phyloP scores from a whole-genome alignment of 768 basidiomycete species.

The Hericium rajendrae region DNA sequence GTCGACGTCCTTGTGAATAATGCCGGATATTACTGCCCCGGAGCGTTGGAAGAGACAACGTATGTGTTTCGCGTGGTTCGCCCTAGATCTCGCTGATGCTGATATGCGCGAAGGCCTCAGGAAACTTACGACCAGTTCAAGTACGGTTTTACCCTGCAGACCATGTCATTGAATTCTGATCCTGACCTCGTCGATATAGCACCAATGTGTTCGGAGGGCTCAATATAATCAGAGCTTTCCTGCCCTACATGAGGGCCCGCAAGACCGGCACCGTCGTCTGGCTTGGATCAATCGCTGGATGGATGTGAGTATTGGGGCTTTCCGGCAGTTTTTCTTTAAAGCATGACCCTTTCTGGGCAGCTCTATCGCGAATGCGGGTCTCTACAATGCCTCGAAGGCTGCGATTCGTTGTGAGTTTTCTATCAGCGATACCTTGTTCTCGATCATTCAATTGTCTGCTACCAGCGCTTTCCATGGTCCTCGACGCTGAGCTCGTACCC shows the following conservation, averaged over 20 bases:
- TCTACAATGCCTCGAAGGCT: not conserved
- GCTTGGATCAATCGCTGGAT: slow-evolving; percentile 10
- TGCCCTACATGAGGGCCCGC: slow-evolving; percentile 15
- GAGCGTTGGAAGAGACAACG: slow-evolving; percentile 16
- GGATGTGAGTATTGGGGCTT: not conserved
- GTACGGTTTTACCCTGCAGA: not conserved
- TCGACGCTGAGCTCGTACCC: slow-evolving; percentile 11
- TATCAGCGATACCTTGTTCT: not conserved
- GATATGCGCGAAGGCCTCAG: slow-evolving; percentile 10
- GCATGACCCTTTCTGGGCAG: not conserved
- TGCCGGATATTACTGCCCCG: slow-evolving; percentile 6
- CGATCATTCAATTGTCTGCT: not conserved
- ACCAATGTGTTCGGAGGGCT: slow-evolving; percentile 15
- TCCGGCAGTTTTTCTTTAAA: not conserved
- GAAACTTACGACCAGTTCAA: slow-evolving; percentile 16
- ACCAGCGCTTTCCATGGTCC: slow-evolving; percentile 10
- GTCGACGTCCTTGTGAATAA: slow-evolving; percentile 15
- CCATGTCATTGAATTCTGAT: not conserved
- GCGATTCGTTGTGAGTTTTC: not conserved
- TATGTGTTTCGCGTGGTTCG: not conserved
- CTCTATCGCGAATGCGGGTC: not conserved
- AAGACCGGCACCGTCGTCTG: slow-evolving; percentile 13
- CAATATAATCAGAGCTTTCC: slow-evolving; percentile 13
- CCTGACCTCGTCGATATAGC: not conserved
- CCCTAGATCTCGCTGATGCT: not conserved